phyloP scores from a whole-genome alignment of 257 asterid species.

The Gynochthodes officinalis region DNA sequence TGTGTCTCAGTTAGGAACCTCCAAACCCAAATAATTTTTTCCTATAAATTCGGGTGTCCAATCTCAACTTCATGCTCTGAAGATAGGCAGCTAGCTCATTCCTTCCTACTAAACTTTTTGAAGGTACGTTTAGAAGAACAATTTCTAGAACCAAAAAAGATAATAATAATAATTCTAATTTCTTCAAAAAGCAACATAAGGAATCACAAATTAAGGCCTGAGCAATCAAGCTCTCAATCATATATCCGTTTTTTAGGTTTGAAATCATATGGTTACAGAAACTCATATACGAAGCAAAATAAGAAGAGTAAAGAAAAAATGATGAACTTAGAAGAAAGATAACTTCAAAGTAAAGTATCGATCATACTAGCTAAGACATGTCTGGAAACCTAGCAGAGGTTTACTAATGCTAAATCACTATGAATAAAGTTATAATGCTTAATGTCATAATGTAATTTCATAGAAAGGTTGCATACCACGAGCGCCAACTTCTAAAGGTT shows the following conservation, averaged over 20 bases:
- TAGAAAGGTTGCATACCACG: conserved; percentile 60
- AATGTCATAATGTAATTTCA: background rate
- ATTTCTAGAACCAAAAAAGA: no score
- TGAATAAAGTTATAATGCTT: background rate
- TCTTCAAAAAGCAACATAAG: background rate
- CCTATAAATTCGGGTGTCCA: background rate
- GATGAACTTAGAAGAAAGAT: background rate
- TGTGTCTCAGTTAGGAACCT: background rate
- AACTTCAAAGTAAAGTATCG: background rate
- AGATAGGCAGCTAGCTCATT: background rate
- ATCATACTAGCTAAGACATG: background rate
- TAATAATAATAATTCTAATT: background rate
- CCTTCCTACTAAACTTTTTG: background rate
- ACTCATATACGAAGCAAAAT: background rate
- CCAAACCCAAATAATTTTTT: background rate
- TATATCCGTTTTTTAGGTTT: no score
- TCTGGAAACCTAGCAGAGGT: background rate
- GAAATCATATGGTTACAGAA: background rate
- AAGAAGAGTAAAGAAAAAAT: background rate
- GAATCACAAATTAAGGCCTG: background rate
- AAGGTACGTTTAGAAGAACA: no score
- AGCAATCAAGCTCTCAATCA: background rate
- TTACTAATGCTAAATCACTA: background rate
- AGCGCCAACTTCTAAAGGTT: conserved; percentile 67
- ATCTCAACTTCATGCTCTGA: background rate